phyloP scores from a whole-genome alignment of 441 rosid species.

The Croton laevigatus region DNA sequence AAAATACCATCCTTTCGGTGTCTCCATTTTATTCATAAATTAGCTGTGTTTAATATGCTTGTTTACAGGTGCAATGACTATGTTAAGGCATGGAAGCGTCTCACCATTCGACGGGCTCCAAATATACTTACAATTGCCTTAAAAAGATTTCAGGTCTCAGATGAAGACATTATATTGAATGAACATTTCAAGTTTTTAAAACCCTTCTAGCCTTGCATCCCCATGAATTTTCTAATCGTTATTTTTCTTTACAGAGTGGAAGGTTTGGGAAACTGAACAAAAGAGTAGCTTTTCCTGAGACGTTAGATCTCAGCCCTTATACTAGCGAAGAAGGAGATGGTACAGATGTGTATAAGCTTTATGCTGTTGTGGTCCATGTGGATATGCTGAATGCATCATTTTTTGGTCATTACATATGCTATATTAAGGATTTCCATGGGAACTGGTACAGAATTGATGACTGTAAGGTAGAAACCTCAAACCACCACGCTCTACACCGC shows the following conservation, averaged over 20 bases:
- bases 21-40: background rate
- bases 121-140: slow-evolving; percentile 92
- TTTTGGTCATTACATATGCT: slow-evolving; percentile 95
- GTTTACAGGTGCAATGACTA: slow-evolving; percentile 47
- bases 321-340: slow-evolving; percentile 81
- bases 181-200: background rate
- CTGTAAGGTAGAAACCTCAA: slow-evolving; percentile 59
- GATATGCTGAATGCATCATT: slow-evolving; percentile 98
- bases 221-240: background rate
- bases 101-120: slow-evolving; percentile 67
- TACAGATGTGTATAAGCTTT: slow-evolving; percentile 69
- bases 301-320: slow-evolving; percentile 76
- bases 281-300: slow-evolving; percentile 79
- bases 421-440: slow-evolving; percentile 77
- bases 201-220: background rate
- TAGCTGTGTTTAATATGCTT: slow-evolving; percentile 2
- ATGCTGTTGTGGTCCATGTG: slow-evolving; percentile 92
- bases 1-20: background rate
- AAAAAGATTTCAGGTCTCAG: slow-evolving; percentile 87
- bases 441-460: slow-evolving; percentile 89
- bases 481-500: background rate
- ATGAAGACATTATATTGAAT: slow-evolving; percentile 7
- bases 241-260: slow-evolving; percentile 70
- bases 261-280: slow-evolving; percentile 97
- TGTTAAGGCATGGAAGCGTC: slow-evolving; percentile 96